These are phyloP conservation scores for Rhizophora apiculata DNA, from an alignment of 345 rosid genomes.

Conservation along the genomic window DNA sequence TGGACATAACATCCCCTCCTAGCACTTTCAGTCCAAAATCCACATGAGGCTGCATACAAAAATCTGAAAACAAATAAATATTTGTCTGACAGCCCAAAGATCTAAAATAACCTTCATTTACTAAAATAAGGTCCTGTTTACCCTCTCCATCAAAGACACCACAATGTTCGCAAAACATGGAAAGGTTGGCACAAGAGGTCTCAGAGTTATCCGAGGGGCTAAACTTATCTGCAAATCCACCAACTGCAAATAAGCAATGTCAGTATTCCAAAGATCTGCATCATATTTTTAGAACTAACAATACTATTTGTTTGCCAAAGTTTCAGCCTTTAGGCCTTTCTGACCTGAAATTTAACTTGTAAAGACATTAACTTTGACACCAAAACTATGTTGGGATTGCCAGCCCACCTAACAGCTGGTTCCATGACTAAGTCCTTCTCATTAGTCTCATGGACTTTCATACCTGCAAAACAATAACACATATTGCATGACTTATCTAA, in stretches of 20 bases:
- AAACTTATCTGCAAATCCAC: slow-evolving; percentile 58
- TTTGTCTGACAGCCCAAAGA: not conserved
- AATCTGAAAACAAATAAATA: not conserved
- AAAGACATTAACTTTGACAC: slow-evolving; percentile 52
- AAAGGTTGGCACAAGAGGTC: slow-evolving; percentile 72
- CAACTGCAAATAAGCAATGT: slow-evolving; percentile 41
- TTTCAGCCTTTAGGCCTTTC: slow-evolving; percentile 18
- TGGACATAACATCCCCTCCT: slow-evolving; percentile 83
- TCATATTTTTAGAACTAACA: slow-evolving; percentile 7
- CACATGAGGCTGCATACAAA: slow-evolving; percentile 57
- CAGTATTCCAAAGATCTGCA: slow-evolving; percentile 8
- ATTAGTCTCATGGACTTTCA: slow-evolving; percentile 61
- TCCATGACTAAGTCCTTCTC: slow-evolving; percentile 67
- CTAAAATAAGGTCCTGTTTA: slow-evolving; percentile 14
- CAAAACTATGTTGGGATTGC: slow-evolving; percentile 68
- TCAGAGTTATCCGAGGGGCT: slow-evolving; percentile 53
- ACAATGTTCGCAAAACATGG: slow-evolving; percentile 63
- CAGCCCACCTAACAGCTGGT: slow-evolving; percentile 76
- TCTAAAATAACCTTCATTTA: not conserved
- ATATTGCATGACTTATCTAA: not conserved
- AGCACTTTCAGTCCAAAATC: slow-evolving; percentile 70
- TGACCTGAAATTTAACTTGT: slow-evolving; percentile 56
- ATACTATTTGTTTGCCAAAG: not conserved
- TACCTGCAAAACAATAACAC: slow-evolving; percentile 38
- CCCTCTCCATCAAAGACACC: slow-evolving; percentile 70